Conservation (phyloP, 2,329 filamentous ascomycete genomes). For the Aureobasidium musti region DNA sequence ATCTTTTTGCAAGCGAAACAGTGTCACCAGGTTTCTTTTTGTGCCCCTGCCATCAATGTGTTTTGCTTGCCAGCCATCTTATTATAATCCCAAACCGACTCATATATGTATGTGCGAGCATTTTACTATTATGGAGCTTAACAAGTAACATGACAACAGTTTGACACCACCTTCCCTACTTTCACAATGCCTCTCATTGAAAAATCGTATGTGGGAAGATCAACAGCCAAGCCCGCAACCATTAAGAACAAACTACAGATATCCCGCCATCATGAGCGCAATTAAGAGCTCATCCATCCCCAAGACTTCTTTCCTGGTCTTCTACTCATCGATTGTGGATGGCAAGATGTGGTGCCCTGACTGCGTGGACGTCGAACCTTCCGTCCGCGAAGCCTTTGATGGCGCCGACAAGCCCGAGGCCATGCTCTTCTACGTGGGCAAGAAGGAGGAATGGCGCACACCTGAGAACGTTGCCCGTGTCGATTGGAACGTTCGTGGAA, state of each 20-base stretch:
- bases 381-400: not conserved
- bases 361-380: slow-evolving; percentile 16
- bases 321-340: slow-evolving; percentile 6
- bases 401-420: slow-evolving; percentile 8
- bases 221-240: not conserved
- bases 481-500: slow-evolving; percentile 11
- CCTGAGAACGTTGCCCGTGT: slow-evolving; percentile 6
- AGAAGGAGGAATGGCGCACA: slow-evolving; percentile 15
- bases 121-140: no score
- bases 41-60: slow-evolving; percentile 15
- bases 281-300: not conserved
- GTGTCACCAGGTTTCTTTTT: not conserved
- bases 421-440: slow-evolving; percentile 19
- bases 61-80: not conserved
- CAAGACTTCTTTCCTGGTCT: slow-evolving; percentile 6
- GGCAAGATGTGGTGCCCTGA: slow-evolving; percentile 24
- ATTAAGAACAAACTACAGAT: not conserved
- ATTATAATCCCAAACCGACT: no score
- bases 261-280: slow-evolving; percentile 15
- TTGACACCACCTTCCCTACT: not conserved
- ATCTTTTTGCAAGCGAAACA: slow-evolving; percentile 22
- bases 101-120: not conserved
- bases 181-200: slow-evolving; percentile 13
- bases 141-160: not conserved
- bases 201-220: not conserved